Conservation (phyloP, 768 basidiomycete genomes). For the Mycena vulgaris region DNA sequence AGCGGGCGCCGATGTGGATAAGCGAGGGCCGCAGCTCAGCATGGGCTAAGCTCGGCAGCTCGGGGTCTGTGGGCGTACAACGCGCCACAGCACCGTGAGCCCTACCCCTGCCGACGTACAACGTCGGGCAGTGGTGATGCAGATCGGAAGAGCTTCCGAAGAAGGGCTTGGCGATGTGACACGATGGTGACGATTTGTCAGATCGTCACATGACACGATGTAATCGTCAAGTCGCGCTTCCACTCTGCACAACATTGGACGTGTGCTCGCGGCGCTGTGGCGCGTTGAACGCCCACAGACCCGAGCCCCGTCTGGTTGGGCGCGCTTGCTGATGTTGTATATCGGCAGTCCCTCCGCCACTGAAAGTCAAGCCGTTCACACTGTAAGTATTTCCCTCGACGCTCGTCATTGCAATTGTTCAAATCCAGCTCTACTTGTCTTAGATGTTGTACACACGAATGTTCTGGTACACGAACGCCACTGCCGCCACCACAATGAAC, state of each 20-base stretch:
- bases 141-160: no score
- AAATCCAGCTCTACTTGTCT: neutral
- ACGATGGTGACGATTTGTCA: neutral
- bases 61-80: constrained; percentile 28
- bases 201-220: neutral
- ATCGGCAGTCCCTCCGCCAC: constrained; percentile 16
- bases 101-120: constrained; percentile 27
- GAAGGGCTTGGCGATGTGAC: constrained; percentile 3
- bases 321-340: constrained; percentile 26
- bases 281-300: no score
- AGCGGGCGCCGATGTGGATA: constrained; percentile 14
- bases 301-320: neutral
- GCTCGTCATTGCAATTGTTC: neutral
- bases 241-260: constrained; percentile 24
- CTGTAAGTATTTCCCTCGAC: neutral
- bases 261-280: neutral
- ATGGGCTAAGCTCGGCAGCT: neutral
- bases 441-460: no score
- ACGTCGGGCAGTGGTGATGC: constrained; percentile 22
- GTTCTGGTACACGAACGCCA: constrained; percentile 7
- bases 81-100: constrained; percentile 22
- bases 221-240: neutral
- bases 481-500: constrained; percentile 15
- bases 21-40: constrained; percentile 2
- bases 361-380: constrained; percentile 13